Conservation (phyloP, 352 stramenopile species). For the Phytopythium ostracodes region DNA sequence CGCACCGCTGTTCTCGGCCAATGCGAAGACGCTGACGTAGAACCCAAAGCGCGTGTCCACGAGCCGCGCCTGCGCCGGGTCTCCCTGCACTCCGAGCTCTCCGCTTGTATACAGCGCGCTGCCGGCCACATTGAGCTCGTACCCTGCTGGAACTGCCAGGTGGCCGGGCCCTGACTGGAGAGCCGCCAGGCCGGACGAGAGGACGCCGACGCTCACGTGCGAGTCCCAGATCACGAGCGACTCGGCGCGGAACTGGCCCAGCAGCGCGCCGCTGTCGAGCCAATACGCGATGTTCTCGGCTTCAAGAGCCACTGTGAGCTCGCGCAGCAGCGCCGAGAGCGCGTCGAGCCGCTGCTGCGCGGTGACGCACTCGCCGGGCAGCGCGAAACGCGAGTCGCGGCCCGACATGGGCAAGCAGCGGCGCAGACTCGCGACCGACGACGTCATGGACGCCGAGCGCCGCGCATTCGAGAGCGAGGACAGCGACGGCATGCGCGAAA, state of each 20-base stretch:
- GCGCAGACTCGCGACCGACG: constrained; percentile 21
- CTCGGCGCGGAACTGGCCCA: constrained; percentile 41
- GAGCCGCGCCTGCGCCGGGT: constrained; percentile 28
- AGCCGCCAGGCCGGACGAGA: constrained; percentile 13
- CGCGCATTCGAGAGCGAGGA: constrained; percentile 6
- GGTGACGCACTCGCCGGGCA: constrained; percentile 27
- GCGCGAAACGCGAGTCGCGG: constrained; percentile 36
- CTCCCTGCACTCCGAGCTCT: constrained; percentile 24
- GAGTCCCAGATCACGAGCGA: constrained; percentile 49
- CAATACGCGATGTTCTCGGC: constrained; percentile 35
- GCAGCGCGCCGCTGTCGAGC: constrained; percentile 51
- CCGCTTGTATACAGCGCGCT: constrained; percentile 29
- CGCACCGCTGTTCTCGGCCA: constrained; percentile 29
- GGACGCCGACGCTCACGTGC: constrained; percentile 42
- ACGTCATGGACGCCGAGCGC: constrained; percentile 12
- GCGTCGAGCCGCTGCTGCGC: constrained; percentile 23
- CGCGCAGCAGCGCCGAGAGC: constrained; percentile 36
- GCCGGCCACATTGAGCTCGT: constrained; percentile 39
- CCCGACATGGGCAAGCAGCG: constrained; percentile 29
- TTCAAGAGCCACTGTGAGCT: constrained; percentile 31
- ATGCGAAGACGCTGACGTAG: constrained; percentile 49
- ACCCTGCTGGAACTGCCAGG: constrained; percentile 16
- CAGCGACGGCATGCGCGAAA: constrained; percentile 21
- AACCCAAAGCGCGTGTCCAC: constrained; percentile 48
- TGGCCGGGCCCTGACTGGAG: not conserved